Conservation (phyloP, 805 yeast genomes). For the Candida railenensis region DNA sequence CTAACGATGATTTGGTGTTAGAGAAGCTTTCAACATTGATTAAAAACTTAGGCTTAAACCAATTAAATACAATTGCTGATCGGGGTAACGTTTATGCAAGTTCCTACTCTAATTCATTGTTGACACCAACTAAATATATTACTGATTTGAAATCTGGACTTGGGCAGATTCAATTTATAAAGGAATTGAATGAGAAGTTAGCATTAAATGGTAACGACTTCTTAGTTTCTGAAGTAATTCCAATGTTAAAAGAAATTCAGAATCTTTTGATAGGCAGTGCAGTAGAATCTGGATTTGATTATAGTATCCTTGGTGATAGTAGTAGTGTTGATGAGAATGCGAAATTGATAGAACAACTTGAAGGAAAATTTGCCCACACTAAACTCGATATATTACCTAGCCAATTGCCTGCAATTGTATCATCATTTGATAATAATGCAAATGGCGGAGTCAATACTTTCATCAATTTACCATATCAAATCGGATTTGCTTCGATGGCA, state of each 20-base stretch:
- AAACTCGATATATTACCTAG: neutral
- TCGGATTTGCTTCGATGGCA: conserved; percentile 75
- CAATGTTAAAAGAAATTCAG: conserved; percentile 57
- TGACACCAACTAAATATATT: conserved; percentile 60
- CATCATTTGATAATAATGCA: conserved; percentile 13
- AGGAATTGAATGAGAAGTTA: conserved; percentile 52
- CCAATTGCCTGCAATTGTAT: conserved; percentile 15
- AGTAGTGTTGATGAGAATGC: conserved; percentile 37
- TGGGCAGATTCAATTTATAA: conserved; percentile 69
- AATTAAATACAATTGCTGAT: conserved; percentile 77
- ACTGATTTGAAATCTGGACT: conserved; percentile 72
- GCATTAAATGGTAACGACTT: conserved; percentile 37
- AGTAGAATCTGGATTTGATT: conserved; percentile 34
- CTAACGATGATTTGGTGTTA: conserved; percentile 36
- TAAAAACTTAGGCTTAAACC: conserved; percentile 72
- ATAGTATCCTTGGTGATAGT: conserved; percentile 61
- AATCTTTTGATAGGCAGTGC: conserved; percentile 38
- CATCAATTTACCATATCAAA: conserved; percentile 82
- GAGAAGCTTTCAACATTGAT: conserved; percentile 74
- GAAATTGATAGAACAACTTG: conserved; percentile 32
- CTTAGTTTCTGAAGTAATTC: conserved; percentile 52
- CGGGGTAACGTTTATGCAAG: conserved; percentile 86
- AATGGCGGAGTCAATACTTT: conserved; percentile 34
- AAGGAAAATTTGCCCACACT: conserved; percentile 9
- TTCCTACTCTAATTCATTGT: conserved; percentile 59